Percentiles rank a stretch among this genome's conserved stretches.
Evolutionary conservation across 2,329 filamentous ascomycete species (phyloP).

Genomic region (Curvularia sp.): DNA sequence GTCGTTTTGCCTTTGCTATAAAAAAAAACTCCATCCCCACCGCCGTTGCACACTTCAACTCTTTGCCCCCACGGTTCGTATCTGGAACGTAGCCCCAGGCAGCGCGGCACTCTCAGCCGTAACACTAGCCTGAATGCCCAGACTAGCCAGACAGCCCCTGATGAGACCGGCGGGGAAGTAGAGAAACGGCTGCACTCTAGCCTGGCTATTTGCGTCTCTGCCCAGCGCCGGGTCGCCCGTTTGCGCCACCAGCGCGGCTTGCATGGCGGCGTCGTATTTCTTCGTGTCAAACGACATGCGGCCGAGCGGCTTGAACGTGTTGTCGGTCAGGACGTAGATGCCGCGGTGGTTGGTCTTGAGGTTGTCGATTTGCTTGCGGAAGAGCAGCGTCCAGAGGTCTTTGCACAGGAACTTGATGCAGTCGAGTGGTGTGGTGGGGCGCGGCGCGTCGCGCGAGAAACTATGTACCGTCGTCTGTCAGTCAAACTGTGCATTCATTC

Average conservation of each 20-base stretch:
- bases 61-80: constrained; percentile 80
- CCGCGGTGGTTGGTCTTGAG: constrained; percentile 97
- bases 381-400: constrained; percentile 93
- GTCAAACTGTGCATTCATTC: too few relatives aligned
- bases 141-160: constrained; percentile 85
- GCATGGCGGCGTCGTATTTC: constrained; percentile 39
- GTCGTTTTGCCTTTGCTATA: neutral
- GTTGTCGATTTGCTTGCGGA: constrained; percentile 97
- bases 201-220: constrained; percentile 60
- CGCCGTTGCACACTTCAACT: constrained; percentile 53
- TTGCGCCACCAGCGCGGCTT: constrained; percentile 40
- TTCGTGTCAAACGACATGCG: constrained; percentile 81
- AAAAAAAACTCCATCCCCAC: neutral
- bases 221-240: constrained; percentile 42
- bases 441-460: constrained; percentile 82
- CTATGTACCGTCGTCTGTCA: too few relatives aligned
- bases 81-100: constrained; percentile 91
- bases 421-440: constrained; percentile 90
- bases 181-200: constrained; percentile 67
- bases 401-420: constrained; percentile 99
- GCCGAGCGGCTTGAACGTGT: constrained; percentile 84
- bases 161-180: constrained; percentile 96
- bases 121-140: constrained; percentile 90
- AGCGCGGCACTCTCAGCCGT: constrained; percentile 89
- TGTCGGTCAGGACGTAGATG: constrained; percentile 95